A percentile compares a stretch with the other conserved stretches of the same genome.
Conservation (phyloP, 2,329 filamentous ascomycete genomes). For the Aspergillus sp. region DNA sequence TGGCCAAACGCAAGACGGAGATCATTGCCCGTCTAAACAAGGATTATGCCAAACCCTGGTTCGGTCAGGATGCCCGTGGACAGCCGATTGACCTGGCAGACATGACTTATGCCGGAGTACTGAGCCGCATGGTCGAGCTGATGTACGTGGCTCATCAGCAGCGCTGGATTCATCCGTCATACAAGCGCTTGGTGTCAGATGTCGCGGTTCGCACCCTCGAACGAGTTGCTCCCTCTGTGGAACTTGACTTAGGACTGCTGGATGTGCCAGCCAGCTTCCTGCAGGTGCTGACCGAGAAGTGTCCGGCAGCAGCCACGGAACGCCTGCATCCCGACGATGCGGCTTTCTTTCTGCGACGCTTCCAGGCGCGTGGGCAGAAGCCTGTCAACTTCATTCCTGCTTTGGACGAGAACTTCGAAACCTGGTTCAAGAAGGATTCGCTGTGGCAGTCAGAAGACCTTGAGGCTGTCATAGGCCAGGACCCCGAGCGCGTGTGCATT, state of each 20-base stretch:
- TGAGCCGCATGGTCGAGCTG: not conserved
- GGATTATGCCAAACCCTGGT: not conserved
- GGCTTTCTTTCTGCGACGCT: not conserved
- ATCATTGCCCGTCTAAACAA: not conserved
- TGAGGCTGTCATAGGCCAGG: conserved; percentile 3
- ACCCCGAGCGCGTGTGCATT: conserved; percentile 4
- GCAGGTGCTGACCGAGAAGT: not conserved
- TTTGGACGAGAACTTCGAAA: conserved; percentile 9
- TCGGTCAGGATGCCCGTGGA: not conserved
- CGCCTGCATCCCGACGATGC: conserved; percentile 6
- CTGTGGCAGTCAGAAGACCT: conserved; percentile 11
- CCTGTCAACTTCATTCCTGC: conserved; percentile 1
- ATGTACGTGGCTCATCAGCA: not conserved
- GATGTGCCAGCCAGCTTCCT: not conserved
- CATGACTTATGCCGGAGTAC: not conserved
- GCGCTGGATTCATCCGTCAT: not conserved
- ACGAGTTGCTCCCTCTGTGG: not conserved
- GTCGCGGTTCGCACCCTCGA: not conserved
- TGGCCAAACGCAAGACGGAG: not conserved
- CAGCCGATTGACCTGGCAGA: not conserved
- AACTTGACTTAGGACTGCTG: not conserved
- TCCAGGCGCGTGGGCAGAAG: conserved; percentile 1
- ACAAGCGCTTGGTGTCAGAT: not conserved
- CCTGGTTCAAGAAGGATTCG: conserved; percentile 14
- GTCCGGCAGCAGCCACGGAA: not conserved